These are phyloP conservation scores for Moesziomyces parantarcticus DNA, from an alignment of 1,284 basidiomycete genomes.

Conservation along the genomic window DNA sequence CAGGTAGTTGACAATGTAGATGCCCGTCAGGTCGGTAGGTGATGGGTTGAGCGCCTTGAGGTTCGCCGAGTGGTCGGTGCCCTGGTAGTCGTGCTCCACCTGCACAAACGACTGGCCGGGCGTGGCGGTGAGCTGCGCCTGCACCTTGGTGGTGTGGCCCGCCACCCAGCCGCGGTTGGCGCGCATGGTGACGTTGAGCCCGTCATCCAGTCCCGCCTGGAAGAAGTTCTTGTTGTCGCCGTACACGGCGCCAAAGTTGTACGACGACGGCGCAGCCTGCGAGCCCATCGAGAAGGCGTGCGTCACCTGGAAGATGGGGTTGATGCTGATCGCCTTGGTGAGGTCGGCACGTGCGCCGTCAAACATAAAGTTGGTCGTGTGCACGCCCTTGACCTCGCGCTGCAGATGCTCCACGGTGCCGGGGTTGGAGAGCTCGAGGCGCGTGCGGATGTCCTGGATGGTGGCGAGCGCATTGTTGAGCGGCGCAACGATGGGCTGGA, in stretches of 20 bases:
- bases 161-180: constrained; percentile 89
- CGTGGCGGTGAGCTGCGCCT: constrained; percentile 79
- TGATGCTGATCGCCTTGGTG: constrained; percentile 90
- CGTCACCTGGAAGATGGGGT: constrained; percentile 96
- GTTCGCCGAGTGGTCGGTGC: constrained; percentile 87
- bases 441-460: constrained; percentile 53
- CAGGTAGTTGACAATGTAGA: constrained; percentile 91
- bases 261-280: constrained; percentile 72
- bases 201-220: constrained; percentile 93
- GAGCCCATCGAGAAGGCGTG: constrained; percentile 90
- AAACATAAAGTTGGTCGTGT: constrained; percentile 93
- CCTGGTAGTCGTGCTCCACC: constrained; percentile 93
- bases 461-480: constrained; percentile 34
- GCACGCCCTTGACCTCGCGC: constrained; percentile 74
- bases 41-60: constrained; percentile 93
- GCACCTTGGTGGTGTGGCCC: constrained; percentile 84
- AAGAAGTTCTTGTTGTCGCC: constrained; percentile 84
- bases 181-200: constrained; percentile 87
- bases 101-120: constrained; percentile 72
- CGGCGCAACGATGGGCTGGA: constrained; percentile 57
- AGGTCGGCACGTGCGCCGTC: constrained; percentile 96
- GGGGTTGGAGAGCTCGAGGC: constrained; percentile 61
- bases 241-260: constrained; percentile 94
- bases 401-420: constrained; percentile 65
- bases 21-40: constrained; percentile 85